Evolutionary conservation across 352 stramenopile species (phyloP), one percentile per base, ranked within the genome.

Genomic region (Pythium rhizo-oryzae): DNA sequence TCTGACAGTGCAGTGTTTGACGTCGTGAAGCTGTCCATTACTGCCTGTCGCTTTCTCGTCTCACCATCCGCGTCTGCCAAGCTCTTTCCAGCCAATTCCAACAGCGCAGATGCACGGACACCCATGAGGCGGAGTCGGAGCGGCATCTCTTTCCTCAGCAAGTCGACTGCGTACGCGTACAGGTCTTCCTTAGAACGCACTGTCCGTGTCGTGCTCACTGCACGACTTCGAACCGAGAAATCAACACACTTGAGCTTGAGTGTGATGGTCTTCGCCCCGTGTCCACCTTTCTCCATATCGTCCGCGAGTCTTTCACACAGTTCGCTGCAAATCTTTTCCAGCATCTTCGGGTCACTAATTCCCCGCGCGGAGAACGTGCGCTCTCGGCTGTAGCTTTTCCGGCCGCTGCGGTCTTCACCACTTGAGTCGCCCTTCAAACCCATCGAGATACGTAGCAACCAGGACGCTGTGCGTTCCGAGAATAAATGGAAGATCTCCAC

Each of bases 361-460:
- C 66, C 66, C 15, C 24, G 37, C 0, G 63, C 59, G 0, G 75
- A 69, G 46, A 95, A 95, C 37, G 87, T 95, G 39, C 78, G 81
- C 53, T 95, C 87, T 12, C 87, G 76, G 56, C 87, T 93, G 51
- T 82, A 91, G 65, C 85, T 91, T 65, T 93, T 95, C 49, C 82
- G 85, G n/a, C 86, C 84, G 23, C 58, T 56, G 37, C 81, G 72
- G 12, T 79, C 71, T 21, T 87, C 72, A 43, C 76, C 87, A 58
- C 57, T 56, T 5, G 23, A 49, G 15, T 54, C 28, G 7, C 78
- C 62, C 56, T 84, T 72, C 16, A 93, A 75, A 9, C 90, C 88
- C 56, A 96, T 73, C 4, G 78, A 84, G 16, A 81, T 90, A 21
- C 88, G 78, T 52, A 94, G 61, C 51, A 93, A 63, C 86, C 84